These are phyloP conservation scores for Eutrema yunnanense DNA, from an alignment of 345 rosid species.

Conservation along the genomic window DNA sequence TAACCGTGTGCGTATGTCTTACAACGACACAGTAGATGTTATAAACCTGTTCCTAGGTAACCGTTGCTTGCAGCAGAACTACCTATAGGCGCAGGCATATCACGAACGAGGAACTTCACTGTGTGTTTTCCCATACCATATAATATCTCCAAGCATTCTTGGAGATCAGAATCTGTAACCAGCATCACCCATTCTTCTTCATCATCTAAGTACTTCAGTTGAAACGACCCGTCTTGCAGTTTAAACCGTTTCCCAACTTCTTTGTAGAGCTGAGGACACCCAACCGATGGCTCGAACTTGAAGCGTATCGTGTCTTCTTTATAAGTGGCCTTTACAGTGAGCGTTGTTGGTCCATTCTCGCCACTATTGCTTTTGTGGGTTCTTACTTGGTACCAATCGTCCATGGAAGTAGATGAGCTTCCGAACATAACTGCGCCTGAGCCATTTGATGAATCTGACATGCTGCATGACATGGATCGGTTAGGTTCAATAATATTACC, in stretches of 20 bases:
- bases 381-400: constrained; percentile 43
- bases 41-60: constrained; percentile 37
- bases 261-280: constrained; percentile 70
- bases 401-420: constrained; percentile 58
- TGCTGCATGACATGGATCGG: constrained; percentile 49
- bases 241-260: constrained; percentile 81
- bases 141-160: constrained; percentile 78
- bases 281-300: constrained; percentile 65
- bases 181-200: constrained; percentile 95
- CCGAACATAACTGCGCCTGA: constrained; percentile 46
- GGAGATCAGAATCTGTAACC: constrained; percentile 66
- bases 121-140: constrained; percentile 41
- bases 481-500: constrained; percentile 40
- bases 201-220: constrained; percentile 83
- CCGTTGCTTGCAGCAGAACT: constrained; percentile 72
- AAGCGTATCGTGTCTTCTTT: constrained; percentile 70
- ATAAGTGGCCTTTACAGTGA: constrained; percentile 73
- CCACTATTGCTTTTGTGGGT: constrained; percentile 38
- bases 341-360: constrained; percentile 40
- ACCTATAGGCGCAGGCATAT: constrained; percentile 40
- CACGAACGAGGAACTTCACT: constrained; percentile 72
- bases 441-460: constrained; percentile 59
- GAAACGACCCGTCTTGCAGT: constrained; percentile 64
- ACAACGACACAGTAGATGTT: not conserved
- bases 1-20: not conserved